Conservation (phyloP, 192 early-diverging fungal genomes). For the Backusella australiensis region DNA sequence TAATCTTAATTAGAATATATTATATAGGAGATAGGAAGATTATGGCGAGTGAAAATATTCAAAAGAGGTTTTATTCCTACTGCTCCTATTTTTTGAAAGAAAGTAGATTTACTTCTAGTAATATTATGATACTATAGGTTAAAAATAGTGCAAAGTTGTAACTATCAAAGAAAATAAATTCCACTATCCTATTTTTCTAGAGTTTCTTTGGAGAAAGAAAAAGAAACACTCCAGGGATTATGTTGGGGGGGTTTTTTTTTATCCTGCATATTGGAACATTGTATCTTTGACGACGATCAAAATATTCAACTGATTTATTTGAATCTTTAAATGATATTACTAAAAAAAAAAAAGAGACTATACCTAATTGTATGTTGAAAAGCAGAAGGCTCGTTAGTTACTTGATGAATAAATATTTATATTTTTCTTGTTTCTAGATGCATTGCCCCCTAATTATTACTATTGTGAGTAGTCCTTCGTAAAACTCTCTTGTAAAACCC, state of each 20-base stretch:
- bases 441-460: not conserved
- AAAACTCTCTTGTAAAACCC: not conserved
- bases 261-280: not conserved
- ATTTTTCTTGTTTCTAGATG: not conserved
- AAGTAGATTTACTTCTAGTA: no score
- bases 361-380: not conserved
- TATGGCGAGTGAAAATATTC: not conserved
- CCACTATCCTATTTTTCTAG: no score
- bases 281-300: not conserved
- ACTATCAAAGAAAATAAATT: no score
- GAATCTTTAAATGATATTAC: no score
- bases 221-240: no score
- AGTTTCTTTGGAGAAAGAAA: no score
- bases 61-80: not conserved
- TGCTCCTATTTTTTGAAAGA: not conserved
- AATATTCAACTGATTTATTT: not conserved
- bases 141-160: no score
- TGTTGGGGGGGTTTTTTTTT: no score
- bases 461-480: not conserved
- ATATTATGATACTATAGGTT: no score
- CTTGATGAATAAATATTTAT: not conserved
- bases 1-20: not conserved
- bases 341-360: not conserved
- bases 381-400: not conserved
- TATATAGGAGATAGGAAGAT: not conserved